These are phyloP conservation scores for Wickerhamiella kazuoi DNA, from an alignment of 805 yeast genomes.

Conservation along the genomic window DNA sequence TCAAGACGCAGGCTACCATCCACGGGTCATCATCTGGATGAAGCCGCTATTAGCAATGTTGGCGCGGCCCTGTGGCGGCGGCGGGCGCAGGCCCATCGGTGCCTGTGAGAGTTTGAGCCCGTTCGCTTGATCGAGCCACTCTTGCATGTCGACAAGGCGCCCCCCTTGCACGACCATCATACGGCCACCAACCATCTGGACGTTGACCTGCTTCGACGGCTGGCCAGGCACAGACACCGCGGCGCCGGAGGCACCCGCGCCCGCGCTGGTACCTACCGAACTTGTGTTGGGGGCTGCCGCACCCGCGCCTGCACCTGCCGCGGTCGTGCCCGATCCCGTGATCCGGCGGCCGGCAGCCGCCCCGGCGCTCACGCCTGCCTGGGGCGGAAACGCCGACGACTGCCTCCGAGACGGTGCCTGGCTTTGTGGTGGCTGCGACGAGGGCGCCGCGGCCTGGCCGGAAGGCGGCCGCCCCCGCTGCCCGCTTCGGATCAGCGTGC, in stretches of 20 bases:
- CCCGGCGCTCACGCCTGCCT: too few relatives aligned
- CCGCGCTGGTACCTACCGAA: background rate
- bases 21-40: conserved; percentile 15
- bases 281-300: background rate
- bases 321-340: background rate
- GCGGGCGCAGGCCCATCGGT: background rate
- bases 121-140: conserved; percentile 13
- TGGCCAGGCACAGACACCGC: conserved; percentile 1
- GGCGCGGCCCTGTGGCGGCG: background rate
- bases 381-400: too few relatives aligned
- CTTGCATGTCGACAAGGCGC: conserved; percentile 16
- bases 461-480: background rate
- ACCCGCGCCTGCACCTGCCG: background rate
- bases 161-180: conserved; percentile 14
- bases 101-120: background rate
- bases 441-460: background rate
- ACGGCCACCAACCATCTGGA: conserved; percentile 14
- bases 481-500: background rate
- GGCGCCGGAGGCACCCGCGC: background rate
- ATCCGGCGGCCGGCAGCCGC: too few relatives aligned
- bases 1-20: too few relatives aligned
- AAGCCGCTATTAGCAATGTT: conserved; percentile 7
- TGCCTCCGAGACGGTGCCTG: too few relatives aligned
- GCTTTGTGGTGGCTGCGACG: too few relatives aligned
- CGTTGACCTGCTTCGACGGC: conserved; percentile 5